Evolutionary conservation across 495 filamentous ascomycete genomes (phyloP).

Genomic region (Penicillium lividum): DNA sequence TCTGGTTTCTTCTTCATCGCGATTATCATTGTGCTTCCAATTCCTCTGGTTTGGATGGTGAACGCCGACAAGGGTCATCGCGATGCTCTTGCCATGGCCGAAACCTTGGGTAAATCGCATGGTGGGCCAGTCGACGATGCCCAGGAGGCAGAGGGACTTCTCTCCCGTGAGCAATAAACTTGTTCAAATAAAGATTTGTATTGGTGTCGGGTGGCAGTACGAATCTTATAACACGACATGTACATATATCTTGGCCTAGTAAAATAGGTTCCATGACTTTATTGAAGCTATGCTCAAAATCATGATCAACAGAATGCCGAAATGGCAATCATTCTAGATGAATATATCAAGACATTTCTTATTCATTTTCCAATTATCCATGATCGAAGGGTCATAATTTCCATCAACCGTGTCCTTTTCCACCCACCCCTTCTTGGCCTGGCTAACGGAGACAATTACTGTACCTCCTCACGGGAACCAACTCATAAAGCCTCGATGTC

Average conservation of each 20-base stretch:
- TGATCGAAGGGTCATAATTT: no score
- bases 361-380: no score
- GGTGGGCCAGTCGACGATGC: constrained; percentile 12
- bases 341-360: neutral
- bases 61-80: constrained; percentile 76
- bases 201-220: neutral
- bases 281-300: neutral
- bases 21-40: constrained; percentile 70
- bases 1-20: constrained; percentile 89
- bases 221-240: neutral
- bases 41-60: constrained; percentile 75
- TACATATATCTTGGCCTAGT: neutral
- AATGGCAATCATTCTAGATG: neutral
- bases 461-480: no score
- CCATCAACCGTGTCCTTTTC: no score
- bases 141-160: constrained; percentile 37
- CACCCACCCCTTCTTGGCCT: no score
- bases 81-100: constrained; percentile 67
- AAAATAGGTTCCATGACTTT: neutral
- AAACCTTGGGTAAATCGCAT: constrained; percentile 48
- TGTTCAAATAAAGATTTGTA: neutral
- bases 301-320: neutral
- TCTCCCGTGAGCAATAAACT: constrained; percentile 19
- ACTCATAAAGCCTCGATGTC: no score
- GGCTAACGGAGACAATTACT: no score